Percentiles rank a stretch among this genome's conserved stretches.
Evolutionary conservation across 345 rosid genomes (phyloP).

Genomic region (Salix dunnii): DNA sequence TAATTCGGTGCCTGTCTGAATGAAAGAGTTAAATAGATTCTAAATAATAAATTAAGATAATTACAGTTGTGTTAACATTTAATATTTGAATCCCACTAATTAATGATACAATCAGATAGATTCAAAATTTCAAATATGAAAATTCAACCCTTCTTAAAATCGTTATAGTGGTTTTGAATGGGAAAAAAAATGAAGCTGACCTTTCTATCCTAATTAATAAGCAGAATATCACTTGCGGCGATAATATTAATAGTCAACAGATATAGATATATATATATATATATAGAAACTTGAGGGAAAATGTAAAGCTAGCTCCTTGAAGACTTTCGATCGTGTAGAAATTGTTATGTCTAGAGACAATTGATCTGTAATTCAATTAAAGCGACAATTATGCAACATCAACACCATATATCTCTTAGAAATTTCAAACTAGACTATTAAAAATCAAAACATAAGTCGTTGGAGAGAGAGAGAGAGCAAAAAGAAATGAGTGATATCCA

Average conservation of each 20-base stretch:
- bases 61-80: not conserved
- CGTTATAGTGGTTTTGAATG: not conserved
- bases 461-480: not conserved
- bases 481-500: not conserved
- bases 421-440: conserved; percentile 17
- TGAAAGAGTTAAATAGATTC: not conserved
- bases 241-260: not conserved
- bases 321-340: not conserved
- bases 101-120: not conserved
- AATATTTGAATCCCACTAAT: not conserved
- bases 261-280: too few relatives aligned
- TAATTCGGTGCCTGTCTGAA: not conserved
- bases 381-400: conserved; percentile 5
- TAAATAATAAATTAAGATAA: not conserved
- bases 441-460: conserved; percentile 3
- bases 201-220: not conserved
- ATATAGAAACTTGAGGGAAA: not conserved
- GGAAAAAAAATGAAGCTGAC: not conserved
- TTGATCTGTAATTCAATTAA: not conserved
- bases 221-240: not conserved
- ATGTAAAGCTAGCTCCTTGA: not conserved
- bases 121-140: not conserved
- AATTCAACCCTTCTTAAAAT: not conserved
- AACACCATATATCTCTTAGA: not conserved
- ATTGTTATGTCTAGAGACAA: not conserved